Evolutionary conservation across 805 yeast genomes (phyloP).

Genomic region (Saturnispora quitensis): DNA sequence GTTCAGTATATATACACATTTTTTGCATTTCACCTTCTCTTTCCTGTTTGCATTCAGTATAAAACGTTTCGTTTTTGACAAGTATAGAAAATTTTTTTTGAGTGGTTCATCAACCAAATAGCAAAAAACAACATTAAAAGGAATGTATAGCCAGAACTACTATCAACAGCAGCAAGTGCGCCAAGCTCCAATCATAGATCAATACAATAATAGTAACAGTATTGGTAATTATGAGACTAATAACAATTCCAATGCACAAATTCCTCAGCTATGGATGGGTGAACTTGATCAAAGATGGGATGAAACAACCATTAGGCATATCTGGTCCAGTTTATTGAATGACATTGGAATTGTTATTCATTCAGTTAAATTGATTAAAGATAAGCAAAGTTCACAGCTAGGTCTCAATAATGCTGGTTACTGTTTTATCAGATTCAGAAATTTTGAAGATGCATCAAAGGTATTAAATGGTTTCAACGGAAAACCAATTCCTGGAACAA

Average conservation of each 20-base stretch:
- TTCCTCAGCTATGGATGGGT: slow-evolving; percentile 73
- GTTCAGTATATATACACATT: background rate
- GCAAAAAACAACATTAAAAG: background rate
- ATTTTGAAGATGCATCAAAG: slow-evolving; percentile 47
- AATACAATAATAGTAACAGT: background rate
- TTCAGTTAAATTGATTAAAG: slow-evolving; percentile 60
- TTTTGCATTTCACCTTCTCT: background rate
- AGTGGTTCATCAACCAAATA: background rate
- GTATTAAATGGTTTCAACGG: slow-evolving; percentile 63
- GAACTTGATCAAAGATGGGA: slow-evolving; percentile 82
- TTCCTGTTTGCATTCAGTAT: background rate
- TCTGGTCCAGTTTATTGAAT: slow-evolving; percentile 47
- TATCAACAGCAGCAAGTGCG: slow-evolving; percentile 2
- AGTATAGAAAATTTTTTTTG: background rate
- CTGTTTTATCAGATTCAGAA: slow-evolving; percentile 72
- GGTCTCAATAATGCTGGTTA: slow-evolving; percentile 53
- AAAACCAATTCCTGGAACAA: slow-evolving; percentile 54
- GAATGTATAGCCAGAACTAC: slow-evolving; percentile 4
- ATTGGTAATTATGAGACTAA: background rate
- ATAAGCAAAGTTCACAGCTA: slow-evolving; percentile 33
- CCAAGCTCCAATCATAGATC: background rate
- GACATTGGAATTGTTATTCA: slow-evolving; percentile 52
- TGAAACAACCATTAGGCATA: slow-evolving; percentile 51
- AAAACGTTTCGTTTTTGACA: background rate
- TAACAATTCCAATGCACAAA: slow-evolving; percentile 13